Evolutionary conservation across 2,329 filamentous ascomycete species (phyloP).

Genomic region (Xylariaceae sp.): DNA sequence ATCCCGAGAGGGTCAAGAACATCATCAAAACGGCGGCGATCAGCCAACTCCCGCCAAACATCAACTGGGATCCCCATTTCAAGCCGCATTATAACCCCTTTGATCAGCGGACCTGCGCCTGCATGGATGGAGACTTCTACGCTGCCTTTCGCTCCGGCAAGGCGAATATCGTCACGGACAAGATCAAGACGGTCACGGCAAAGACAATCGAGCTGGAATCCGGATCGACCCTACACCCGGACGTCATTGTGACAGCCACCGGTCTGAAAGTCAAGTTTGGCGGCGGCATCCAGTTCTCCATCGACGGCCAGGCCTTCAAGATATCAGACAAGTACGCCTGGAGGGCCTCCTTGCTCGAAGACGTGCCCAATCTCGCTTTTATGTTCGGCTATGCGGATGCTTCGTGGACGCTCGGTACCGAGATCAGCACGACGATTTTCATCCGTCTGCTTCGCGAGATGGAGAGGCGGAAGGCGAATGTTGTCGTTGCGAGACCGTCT

Average conservation of each 20-base stretch:
- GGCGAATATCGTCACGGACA: slow-evolving; percentile 46
- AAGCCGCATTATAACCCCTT: slow-evolving; percentile 60
- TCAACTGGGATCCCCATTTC: slow-evolving; percentile 58
- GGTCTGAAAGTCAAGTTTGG: slow-evolving; percentile 57
- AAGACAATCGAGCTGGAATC: slow-evolving; percentile 44
- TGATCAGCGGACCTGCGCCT: slow-evolving; percentile 71
- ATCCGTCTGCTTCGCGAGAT: slow-evolving; percentile 47
- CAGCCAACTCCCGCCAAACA: slow-evolving; percentile 46
- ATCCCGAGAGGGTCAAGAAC: slow-evolving; percentile 42
- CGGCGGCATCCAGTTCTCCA: slow-evolving; percentile 45
- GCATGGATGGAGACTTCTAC: slow-evolving; percentile 53
- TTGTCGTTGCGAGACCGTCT: slow-evolving; percentile 13
- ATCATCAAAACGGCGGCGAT: slow-evolving; percentile 44
- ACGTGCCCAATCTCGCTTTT: slow-evolving; percentile 57
- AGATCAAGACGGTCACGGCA: slow-evolving; percentile 46
- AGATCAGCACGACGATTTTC: slow-evolving; percentile 45
- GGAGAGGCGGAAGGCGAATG: slow-evolving; percentile 28
- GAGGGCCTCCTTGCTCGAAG: slow-evolving; percentile 61
- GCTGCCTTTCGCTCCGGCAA: slow-evolving; percentile 42
- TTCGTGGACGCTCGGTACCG: slow-evolving; percentile 63
- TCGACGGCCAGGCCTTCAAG: slow-evolving; percentile 50
- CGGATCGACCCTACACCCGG: slow-evolving; percentile 50
- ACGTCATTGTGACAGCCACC: slow-evolving; percentile 66
- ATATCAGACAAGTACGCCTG: slow-evolving; percentile 51
- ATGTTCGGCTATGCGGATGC: slow-evolving; percentile 62